Evolutionary conservation across 2,329 filamentous ascomycete genomes (phyloP).

Genomic region (Pseudogymnoascus sp.): DNA sequence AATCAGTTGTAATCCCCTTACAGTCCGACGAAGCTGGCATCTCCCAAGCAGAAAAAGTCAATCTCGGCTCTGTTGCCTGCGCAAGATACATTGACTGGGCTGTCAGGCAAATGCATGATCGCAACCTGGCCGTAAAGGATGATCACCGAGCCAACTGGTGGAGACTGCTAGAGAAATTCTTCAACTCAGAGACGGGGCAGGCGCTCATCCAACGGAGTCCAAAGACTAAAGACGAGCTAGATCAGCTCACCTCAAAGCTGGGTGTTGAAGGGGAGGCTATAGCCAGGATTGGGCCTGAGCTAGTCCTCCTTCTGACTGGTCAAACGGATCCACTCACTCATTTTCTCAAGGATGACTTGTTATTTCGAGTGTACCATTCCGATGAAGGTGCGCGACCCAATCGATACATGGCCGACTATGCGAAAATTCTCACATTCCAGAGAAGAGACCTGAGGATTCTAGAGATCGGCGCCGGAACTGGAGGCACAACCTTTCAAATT

Average conservation of each 20-base stretch:
- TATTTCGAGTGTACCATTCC: not conserved
- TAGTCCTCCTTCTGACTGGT: not conserved
- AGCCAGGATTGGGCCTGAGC: not conserved
- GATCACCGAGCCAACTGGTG: not conserved
- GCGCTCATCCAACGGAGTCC: not conserved
- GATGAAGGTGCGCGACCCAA: not conserved
- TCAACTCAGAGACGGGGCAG: not conserved
- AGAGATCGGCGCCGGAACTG: too few relatives aligned
- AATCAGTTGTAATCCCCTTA: not conserved
- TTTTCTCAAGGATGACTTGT: not conserved
- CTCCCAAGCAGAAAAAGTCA: not conserved
- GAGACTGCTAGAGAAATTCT: not conserved
- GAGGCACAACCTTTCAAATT: too few relatives aligned
- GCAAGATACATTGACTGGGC: not conserved
- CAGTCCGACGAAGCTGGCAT: not conserved
- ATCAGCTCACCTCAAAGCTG: not conserved
- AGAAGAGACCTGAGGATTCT: too few relatives aligned
- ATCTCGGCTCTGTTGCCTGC: not conserved
- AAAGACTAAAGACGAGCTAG: not conserved
- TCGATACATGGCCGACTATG: not conserved
- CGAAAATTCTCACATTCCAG: not conserved
- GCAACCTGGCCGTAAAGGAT: not conserved
- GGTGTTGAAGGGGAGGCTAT: constrained; percentile 1
- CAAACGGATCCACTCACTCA: not conserved
- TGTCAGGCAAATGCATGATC: not conserved